Percentiles rank a stretch among this genome's conserved stretches.
These are phyloP conservation scores for Aspergillus melleus DNA, from an alignment of 2,329 filamentous ascomycete genomes.

Conservation along the genomic window DNA sequence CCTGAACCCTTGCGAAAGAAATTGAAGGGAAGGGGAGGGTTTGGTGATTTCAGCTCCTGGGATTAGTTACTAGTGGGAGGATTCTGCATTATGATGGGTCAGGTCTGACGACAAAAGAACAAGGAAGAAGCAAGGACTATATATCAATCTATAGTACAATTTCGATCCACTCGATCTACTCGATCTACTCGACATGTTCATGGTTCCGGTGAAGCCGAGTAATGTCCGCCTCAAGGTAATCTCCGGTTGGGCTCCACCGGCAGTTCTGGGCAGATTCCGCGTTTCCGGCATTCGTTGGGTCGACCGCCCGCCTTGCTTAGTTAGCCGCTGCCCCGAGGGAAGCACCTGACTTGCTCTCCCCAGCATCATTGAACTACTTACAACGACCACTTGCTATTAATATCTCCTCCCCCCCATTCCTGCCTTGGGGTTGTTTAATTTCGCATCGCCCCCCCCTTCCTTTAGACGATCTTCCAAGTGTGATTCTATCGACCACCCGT, in stretches of 20 bases:
- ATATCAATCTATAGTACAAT: too few species aligned
- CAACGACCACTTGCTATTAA: not conserved
- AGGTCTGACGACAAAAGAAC: too few species aligned
- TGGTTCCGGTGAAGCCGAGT: too few species aligned
- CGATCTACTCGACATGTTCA: too few species aligned
- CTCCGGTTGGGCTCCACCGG: not conserved
- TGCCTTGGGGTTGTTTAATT: not conserved
- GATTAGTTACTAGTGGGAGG: slow-evolving; percentile 22
- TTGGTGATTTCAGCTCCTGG: slow-evolving; percentile 96
- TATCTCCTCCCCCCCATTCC: not conserved
- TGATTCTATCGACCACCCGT: not conserved
- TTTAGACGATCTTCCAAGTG: not conserved
- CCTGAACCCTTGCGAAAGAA: slow-evolving; percentile 77
- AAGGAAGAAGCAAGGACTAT: too few species aligned
- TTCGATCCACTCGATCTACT: too few species aligned
- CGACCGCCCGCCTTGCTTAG: not conserved
- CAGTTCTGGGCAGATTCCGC: not conserved
- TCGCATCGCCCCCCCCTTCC: not conserved
- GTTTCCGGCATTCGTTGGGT: not conserved
- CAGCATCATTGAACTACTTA: not conserved
- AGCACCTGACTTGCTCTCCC: not conserved
- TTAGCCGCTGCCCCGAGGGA: not conserved
- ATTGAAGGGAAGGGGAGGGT: slow-evolving; percentile 67
- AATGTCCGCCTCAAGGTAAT: not conserved
- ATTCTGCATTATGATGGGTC: too few species aligned